Evolutionary conservation across 768 basidiomycete genomes (phyloP).

Genomic region (Kondoa malvinella): DNA sequence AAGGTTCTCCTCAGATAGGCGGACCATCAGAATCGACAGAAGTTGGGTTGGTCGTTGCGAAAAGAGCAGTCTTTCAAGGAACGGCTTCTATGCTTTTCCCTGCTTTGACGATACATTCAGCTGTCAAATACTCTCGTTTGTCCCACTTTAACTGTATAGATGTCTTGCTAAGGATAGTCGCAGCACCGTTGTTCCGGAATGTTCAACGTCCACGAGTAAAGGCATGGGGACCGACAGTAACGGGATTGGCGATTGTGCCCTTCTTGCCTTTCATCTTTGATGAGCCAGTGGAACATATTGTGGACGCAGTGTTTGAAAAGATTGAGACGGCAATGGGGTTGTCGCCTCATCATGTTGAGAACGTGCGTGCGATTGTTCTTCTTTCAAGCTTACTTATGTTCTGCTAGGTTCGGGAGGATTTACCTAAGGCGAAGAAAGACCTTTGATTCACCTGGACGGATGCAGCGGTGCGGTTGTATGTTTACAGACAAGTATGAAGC

Average conservation of each 20-base stretch:
- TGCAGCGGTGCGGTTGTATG: too few relatives aligned
- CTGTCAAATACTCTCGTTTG: slow-evolving; percentile 4
- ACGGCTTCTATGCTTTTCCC: slow-evolving; percentile 8
- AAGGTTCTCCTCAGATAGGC: neutral
- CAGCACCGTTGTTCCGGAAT: neutral
- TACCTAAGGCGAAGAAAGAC: too few relatives aligned
- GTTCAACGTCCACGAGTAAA: neutral
- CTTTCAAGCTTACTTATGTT: too few relatives aligned
- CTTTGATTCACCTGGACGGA: too few relatives aligned
- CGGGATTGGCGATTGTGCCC: slow-evolving; percentile 1
- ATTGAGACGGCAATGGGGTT: neutral
- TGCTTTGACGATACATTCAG: slow-evolving; percentile 4
- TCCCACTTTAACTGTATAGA: too few relatives aligned
- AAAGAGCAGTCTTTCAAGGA: slow-evolving; percentile 3
- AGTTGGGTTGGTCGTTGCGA: neutral
- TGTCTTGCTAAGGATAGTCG: neutral
- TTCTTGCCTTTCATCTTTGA: slow-evolving; percentile 4
- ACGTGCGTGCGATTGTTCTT: too few relatives aligned
- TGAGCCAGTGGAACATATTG: slow-evolving; percentile 2
- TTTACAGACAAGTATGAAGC: too few relatives aligned
- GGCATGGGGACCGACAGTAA: neutral
- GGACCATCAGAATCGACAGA: neutral
- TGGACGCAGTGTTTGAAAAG: neutral
- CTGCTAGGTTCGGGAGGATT: neutral
- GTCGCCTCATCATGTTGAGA: neutral